Conservation (phyloP, 352 stramenopile species). For the Phytophthora quininea region DNA sequence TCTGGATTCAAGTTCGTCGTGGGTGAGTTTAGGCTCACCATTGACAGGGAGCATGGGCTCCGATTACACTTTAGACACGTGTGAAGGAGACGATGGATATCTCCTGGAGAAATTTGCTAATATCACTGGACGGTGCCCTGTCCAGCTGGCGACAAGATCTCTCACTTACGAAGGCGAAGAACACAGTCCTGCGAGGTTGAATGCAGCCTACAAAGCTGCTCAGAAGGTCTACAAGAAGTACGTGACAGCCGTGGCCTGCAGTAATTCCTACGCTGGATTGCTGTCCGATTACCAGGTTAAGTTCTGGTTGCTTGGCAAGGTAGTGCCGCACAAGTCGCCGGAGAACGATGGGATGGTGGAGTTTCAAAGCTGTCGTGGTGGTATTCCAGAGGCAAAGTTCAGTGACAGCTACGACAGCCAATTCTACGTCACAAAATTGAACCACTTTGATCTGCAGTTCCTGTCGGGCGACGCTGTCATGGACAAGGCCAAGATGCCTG, state of each 20-base stretch:
- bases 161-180: slow-evolving; percentile 31
- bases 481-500: slow-evolving; percentile 34
- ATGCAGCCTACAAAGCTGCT: slow-evolving; percentile 20
- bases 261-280: slow-evolving; percentile 33
- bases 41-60: slow-evolving; percentile 32
- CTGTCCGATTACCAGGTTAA: slow-evolving; percentile 27
- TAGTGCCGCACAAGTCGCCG: slow-evolving; percentile 33
- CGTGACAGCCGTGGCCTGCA: slow-evolving; percentile 40
- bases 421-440: slow-evolving; percentile 7
- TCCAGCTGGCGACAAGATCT: slow-evolving; percentile 14
- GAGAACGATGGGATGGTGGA: slow-evolving; percentile 39
- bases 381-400: slow-evolving; percentile 39
- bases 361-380: slow-evolving; percentile 45
- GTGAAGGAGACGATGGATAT: slow-evolving; percentile 10
- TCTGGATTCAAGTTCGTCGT: slow-evolving; percentile 26
- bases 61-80: slow-evolving; percentile 18
- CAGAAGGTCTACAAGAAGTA: slow-evolving; percentile 32
- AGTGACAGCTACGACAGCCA: slow-evolving; percentile 6
- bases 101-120: slow-evolving; percentile 14
- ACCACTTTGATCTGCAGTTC: slow-evolving; percentile 47
- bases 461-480: slow-evolving; percentile 33
- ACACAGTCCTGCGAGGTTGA: slow-evolving; percentile 15
- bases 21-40: slow-evolving; percentile 34
- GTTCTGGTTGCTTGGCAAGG: slow-evolving; percentile 25
- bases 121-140: slow-evolving; percentile 20